Percentiles rank a stretch among this genome's conserved stretches.
Conservation (phyloP, 176 grass and related monocot species). For the Areca catechu region DNA sequence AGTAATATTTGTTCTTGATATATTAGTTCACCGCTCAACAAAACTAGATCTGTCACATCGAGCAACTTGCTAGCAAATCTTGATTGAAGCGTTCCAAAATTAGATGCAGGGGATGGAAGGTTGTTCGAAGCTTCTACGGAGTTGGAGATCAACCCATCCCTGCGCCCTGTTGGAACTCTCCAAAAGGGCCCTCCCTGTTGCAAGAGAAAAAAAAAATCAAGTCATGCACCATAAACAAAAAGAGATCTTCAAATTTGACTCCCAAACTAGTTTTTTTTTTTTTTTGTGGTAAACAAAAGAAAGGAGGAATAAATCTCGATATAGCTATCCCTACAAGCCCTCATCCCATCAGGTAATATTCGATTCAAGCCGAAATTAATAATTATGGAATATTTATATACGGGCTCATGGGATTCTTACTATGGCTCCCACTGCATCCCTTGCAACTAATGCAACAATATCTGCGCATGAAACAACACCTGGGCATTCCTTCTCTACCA, state of each 20-base stretch:
- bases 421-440: slow-evolving; percentile 62
- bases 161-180: slow-evolving; percentile 72
- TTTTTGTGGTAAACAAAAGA: too few species aligned
- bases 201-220: not conserved
- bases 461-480: slow-evolving; percentile 93
- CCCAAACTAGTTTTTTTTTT: too few species aligned
- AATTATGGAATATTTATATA: too few species aligned
- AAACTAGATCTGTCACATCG: slow-evolving; percentile 56
- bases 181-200: slow-evolving; percentile 74
- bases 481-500: slow-evolving; percentile 79
- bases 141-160: slow-evolving; percentile 65
- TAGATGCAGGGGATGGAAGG: slow-evolving; percentile 49
- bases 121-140: slow-evolving; percentile 53
- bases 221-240: not conserved
- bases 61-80: slow-evolving; percentile 68
- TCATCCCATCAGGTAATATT: too few species aligned
- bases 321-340: too few species aligned
- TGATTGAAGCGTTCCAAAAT: slow-evolving; percentile 47
- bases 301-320: too few species aligned
- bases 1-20: too few species aligned
- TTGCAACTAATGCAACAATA: slow-evolving; percentile 53
- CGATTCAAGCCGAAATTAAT: too few species aligned
- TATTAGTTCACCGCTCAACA: slow-evolving; percentile 67
- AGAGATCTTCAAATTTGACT: too few species aligned
- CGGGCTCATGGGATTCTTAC: slow-evolving; percentile 33